Conservation (phyloP, 2,329 filamentous ascomycete genomes). For the Aureobasidium subglaciale region DNA sequence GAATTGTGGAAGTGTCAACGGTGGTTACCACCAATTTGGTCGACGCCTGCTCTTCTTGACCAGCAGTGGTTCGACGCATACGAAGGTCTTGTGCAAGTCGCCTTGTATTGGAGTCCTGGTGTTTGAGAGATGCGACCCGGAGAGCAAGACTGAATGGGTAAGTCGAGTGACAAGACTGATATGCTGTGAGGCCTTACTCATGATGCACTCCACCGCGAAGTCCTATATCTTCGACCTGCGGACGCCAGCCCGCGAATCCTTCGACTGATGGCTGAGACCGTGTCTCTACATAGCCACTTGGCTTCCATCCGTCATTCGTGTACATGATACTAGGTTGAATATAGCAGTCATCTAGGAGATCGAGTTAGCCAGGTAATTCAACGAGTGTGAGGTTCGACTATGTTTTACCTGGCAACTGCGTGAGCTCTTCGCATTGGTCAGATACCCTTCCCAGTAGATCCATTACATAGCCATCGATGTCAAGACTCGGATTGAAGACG, state of each 20-base stretch:
- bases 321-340: neutral
- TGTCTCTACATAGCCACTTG: neutral
- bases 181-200: neutral
- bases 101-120: neutral
- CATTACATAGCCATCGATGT: neutral
- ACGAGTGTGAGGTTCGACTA: neutral
- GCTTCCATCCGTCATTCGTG: neutral
- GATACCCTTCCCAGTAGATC: neutral
- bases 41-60: neutral
- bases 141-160: neutral
- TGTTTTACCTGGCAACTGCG: neutral
- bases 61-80: neutral
- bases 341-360: neutral
- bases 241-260: neutral
- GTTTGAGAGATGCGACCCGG: neutral
- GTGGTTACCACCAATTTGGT: neutral
- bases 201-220: neutral
- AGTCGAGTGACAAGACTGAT: neutral
- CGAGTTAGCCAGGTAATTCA: neutral
- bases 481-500: neutral
- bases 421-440: neutral
- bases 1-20: neutral
- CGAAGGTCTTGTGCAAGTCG: conserved; percentile 2
- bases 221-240: neutral
- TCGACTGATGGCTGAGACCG: neutral